Evolutionary conservation across 1,284 basidiomycete genomes (phyloP).

Genomic region (Pulveroboletus sp.): DNA sequence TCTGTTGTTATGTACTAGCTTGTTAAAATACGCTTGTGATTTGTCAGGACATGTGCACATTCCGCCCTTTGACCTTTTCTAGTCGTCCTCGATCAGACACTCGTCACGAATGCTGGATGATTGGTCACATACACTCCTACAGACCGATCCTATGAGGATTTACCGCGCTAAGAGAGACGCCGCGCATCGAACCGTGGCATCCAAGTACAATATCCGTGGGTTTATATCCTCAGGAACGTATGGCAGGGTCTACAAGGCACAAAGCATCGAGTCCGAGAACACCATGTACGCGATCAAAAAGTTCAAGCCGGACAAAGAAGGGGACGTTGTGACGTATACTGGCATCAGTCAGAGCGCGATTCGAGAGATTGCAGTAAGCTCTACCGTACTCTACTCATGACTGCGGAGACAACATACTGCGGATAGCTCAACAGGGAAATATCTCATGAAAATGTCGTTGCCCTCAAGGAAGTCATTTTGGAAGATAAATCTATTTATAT

Average conservation of each 20-base stretch:
- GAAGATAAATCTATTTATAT: conserved; percentile 99
- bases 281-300: conserved; percentile 96
- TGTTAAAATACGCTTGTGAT: no score
- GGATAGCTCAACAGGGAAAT: conserved; percentile 90
- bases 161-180: conserved; percentile 80
- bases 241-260: conserved; percentile 96
- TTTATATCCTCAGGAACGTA: conserved; percentile 99
- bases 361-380: conserved; percentile 88
- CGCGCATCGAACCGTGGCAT: conserved; percentile 65
- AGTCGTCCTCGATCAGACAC: no score
- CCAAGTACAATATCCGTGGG: conserved; percentile 90
- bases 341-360: conserved; percentile 98
- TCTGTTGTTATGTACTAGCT: background rate
- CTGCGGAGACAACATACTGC: background rate
- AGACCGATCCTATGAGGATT: conserved; percentile 78
- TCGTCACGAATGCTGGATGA: conserved; percentile 38
- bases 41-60: no score
- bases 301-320: conserved; percentile 99
- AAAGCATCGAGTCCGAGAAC: conserved; percentile 67
- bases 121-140: conserved; percentile 43
- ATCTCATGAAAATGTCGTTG: conserved; percentile 88
- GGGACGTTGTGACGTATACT: conserved; percentile 90
- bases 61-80: no score
- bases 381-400: background rate
- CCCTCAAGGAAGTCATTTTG: conserved; percentile 91